Base-by-base conservation (phyloP, 345 rosid species). In the Salix exigua region DNA sequence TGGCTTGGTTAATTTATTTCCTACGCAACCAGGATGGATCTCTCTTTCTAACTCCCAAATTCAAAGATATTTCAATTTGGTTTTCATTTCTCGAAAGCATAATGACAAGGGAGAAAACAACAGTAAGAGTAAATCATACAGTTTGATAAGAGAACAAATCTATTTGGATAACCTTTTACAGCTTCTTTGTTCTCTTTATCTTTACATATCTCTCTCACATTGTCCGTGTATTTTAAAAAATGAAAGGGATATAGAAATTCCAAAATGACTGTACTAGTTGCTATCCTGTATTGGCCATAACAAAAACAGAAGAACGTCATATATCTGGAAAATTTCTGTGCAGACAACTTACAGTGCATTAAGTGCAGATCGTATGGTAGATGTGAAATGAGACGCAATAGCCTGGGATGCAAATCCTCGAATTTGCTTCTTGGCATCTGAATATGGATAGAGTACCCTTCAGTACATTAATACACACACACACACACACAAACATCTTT, bases 361-460 rank as follows among this genome's bases (percentile, higher is more conserved):
- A 31, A 55, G 60, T 40, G 77, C 81, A 37, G 81, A 79, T 44
- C 58, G 55, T 62, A 73, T 68, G n/a, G 64, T 48, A 9, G 82
- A 61, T 58, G 82, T 73, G 73, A 79, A 73, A 23, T n/a, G 62
- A 44, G 82, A 66, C n/a, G 77, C 73, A 23, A 44, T 73, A 7
- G 77, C 70, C 82, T 79, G 77, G 42, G 72, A 9, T 48, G 81
- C 81, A 66, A 66, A 78, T 40, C 50, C 78, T 80, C 86, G 87
- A 78, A 88, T 73, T 66, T 83, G 86, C 80, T 88, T 86, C 89
- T 83, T 86, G 83, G 91, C 91, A 84, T 88, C 91, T 88, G 86
- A 76, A 85, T 33, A 38, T 42, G 46, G n/a, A 26, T 55, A 74
- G 66, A 65, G 58, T 19, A 65, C 9, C 48, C 51, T 28, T 62